Base-by-base conservation (phyloP, 306 rosid genomes). In the Cicer cuneatum region DNA sequence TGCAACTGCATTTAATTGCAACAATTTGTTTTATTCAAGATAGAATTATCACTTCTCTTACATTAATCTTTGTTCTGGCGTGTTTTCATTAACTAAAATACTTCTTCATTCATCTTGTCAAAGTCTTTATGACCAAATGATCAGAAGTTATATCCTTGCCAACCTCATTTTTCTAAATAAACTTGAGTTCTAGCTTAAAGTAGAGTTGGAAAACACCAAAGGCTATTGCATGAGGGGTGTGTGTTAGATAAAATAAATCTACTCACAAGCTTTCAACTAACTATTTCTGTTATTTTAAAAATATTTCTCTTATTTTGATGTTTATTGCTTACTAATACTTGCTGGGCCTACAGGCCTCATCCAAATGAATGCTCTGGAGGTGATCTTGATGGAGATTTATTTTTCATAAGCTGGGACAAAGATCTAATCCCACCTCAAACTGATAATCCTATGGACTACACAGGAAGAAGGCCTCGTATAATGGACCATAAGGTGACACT, bases 341-440 rank as follows among this genome's bases (percentile, higher is more conserved):
- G 53, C 47, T 56, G 67, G 61, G 10, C 52, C 10, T 46, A 39
- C 98, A 93, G 98, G 87, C 98, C 98, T 70, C 98, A 93, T 82
- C 92, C 97, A 37, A 93, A 88, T 88, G 98, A 93, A 85, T 93
- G 98, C 85, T 93, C 98, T 8, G 98, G 98, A 4, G 98, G 96
- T 35, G 98, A 93, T 82, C 97, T 93, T 72, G 98, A 93, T 69
- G 98, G 98, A 60, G 98, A 93, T 82, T 86, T 87, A 72, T 93
- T 66, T 84, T 93, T 91, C 84, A 74, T 93, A 69, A 89, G 96
- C 74, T 93, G 98, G 98, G 98, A 91, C 56, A 48, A 68, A 63
- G 83, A 63, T 85, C 83, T 93, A 33, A 84, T 90, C 66, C 98
- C 98, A 35, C 24, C 80, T 76, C 51, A 60, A 77, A 83, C 84